Evolutionary conservation across 1,284 basidiomycete species (phyloP), one percentile per base, ranked within the genome.

Genomic region (Inonotus obliquus): DNA sequence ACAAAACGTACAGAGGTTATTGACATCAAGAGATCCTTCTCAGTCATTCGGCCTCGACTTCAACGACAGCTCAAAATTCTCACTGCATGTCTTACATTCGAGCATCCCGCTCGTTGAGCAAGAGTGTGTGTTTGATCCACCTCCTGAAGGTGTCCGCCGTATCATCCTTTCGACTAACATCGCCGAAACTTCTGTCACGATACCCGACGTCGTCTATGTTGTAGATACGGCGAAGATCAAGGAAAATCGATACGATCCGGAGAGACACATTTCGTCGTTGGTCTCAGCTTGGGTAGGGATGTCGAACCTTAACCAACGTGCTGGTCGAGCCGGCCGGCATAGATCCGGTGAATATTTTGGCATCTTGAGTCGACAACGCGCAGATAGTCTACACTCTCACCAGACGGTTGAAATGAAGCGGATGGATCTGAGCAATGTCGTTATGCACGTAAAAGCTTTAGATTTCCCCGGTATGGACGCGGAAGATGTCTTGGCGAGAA

Each of bases 391-490:
- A 51, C 82, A 86, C 63, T 83, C 92, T 38, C 89, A 97, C 70
- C 94, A 96, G 74, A 89, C 88, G 0, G 96, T 98, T 44, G 96
- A 98, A 76, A 98, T 98, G 94, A 95, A 94, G 75, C 84, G 95
- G 35, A 86, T 89, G n/a, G 92, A 95, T 74, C 73, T 95, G 67
- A 94, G 86, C 72, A 93, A 94, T 70, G 89, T 96, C 57, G 92
- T 94, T 29, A 96, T 97, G 96, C 95, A 96, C 72, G 87, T 98
- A 75, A 98, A 97, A 70, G 96, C 95, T n/a, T 82, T 98, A 52
- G 89, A 95, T 70, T 92, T 98, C 72, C 91, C 94, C 5, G 87
- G 86, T 56, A 87, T 95, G 85, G 78, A 84, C 37, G 92, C 93
- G 19, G 92, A 97, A 71, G 89, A 95, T 61, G 94, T 98, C 25